These are phyloP conservation scores for Endocalyx cinctus DNA, from an alignment of 2,329 filamentous ascomycete genomes.

Conservation along the genomic window DNA sequence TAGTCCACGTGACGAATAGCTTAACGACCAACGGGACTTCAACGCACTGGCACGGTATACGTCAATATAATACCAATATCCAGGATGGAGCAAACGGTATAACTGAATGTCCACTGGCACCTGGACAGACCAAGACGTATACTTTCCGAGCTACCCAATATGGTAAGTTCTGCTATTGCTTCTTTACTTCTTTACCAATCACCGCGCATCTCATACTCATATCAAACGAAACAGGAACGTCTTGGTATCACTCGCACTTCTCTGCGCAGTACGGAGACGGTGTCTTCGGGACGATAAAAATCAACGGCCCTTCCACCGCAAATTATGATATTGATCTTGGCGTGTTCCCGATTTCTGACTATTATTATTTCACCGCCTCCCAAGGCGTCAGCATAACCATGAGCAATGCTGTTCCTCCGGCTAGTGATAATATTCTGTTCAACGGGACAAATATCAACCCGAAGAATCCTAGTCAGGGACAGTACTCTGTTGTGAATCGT, in stretches of 20 bases:
- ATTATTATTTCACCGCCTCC: conserved; percentile 36
- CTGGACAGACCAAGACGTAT: conserved; percentile 29
- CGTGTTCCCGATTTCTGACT: conserved; percentile 44
- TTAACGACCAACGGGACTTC: conserved; percentile 43
- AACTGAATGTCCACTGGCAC: conserved; percentile 38
- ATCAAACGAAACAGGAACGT: too few species aligned
- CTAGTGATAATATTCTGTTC: conserved; percentile 32
- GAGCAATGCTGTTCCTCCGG: conserved; percentile 14
- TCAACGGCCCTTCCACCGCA: conserved; percentile 31
- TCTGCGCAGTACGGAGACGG: conserved; percentile 39
- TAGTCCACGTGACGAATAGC: conserved; percentile 66
- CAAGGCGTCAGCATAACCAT: conserved; percentile 4
- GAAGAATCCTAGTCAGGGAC: background rate
- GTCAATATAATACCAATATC: conserved; percentile 37
- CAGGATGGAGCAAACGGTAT: conserved; percentile 42
- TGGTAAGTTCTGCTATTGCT: conserved; percentile 28
- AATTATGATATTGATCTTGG: conserved; percentile 48
- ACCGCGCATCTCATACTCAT: too few species aligned
- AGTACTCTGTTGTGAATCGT: background rate
- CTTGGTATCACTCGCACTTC: conserved; percentile 45
- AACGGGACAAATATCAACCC: conserved; percentile 33
- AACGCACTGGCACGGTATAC: conserved; percentile 45
- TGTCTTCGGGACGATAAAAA: conserved; percentile 37
- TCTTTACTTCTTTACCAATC: background rate
- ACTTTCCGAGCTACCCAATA: conserved; percentile 32